These are phyloP conservation scores for Sarocladiaceae sp. DNA, from an alignment of 2,329 filamentous ascomycete genomes.

Conservation along the genomic window DNA sequence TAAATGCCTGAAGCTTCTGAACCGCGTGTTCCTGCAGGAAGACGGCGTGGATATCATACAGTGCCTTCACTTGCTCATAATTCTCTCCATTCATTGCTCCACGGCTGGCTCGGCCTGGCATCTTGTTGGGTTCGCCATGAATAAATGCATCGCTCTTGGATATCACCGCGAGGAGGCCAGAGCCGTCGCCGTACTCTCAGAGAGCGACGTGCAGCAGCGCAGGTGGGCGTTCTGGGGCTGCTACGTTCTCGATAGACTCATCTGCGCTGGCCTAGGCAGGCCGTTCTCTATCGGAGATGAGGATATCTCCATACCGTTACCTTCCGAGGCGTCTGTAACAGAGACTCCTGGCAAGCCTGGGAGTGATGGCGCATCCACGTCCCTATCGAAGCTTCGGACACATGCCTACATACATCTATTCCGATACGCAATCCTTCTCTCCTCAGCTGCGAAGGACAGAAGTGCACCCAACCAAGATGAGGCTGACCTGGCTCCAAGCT, in stretches of 20 bases:
- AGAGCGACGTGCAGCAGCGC: slow-evolving; percentile 9
- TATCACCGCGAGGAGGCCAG: slow-evolving; percentile 9
- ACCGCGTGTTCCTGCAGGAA: slow-evolving; percentile 12
- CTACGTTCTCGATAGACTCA: slow-evolving; percentile 10
- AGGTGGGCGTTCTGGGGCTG: slow-evolving; percentile 12
- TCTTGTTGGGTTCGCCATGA: slow-evolving; percentile 14
- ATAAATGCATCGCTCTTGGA: slow-evolving; percentile 11
- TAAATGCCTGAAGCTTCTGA: slow-evolving; percentile 12
- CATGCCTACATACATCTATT: slow-evolving; percentile 9
- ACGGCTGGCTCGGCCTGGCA: slow-evolving; percentile 13
- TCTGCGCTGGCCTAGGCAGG: slow-evolving; percentile 10
- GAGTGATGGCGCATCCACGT: neutral
- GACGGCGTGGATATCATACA: slow-evolving; percentile 14
- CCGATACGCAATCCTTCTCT: slow-evolving; percentile 9
- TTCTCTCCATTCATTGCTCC: slow-evolving; percentile 13
- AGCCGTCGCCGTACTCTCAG: neutral
- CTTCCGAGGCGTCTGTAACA: neutral
- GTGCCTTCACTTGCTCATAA: slow-evolving; percentile 12
- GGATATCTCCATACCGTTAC: slow-evolving; percentile 9
- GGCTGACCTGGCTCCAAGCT: neutral
- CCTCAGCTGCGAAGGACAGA: neutral
- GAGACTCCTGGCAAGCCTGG: neutral
- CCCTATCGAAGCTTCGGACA: neutral
- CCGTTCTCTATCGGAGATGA: slow-evolving; percentile 10
- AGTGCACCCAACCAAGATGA: neutral